Evolutionary conservation across 495 filamentous ascomycete genomes (phyloP).

Genomic region (Ascobolus immersus): DNA sequence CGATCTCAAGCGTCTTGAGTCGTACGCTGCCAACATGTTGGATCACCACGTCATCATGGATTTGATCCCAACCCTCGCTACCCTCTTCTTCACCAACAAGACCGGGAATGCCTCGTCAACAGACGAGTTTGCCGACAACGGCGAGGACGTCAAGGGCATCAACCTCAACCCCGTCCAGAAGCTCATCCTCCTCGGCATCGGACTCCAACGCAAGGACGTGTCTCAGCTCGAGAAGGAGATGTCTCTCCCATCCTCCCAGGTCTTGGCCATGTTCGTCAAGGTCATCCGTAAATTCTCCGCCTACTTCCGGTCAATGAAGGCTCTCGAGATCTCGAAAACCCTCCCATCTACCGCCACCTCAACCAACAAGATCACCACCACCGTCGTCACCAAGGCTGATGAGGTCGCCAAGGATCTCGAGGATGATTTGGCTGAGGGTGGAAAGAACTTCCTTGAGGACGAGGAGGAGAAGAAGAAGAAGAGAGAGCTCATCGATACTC

Average conservation of each 20-base stretch:
- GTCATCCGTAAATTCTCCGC: conserved; percentile 63
- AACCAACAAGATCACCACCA: conserved; percentile 31
- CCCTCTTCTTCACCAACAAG: conserved; percentile 57
- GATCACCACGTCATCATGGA: conserved; percentile 96
- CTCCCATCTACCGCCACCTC: conserved; percentile 34
- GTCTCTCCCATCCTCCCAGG: conserved; percentile 42
- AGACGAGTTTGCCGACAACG: too few relatives aligned
- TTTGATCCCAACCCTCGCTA: conserved; percentile 56
- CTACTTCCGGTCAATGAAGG: conserved; percentile 48
- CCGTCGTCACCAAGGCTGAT: conserved; percentile 32
- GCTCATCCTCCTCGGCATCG: conserved; percentile 66
- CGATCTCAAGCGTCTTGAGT: conserved; percentile 80
- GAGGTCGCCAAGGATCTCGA: conserved; percentile 36
- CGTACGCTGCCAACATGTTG: conserved; percentile 84
- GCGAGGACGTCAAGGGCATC: too few relatives aligned
- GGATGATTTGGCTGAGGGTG: conserved; percentile 71
- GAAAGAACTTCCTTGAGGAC: conserved; percentile 41
- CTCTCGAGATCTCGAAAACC: conserved; percentile 41
- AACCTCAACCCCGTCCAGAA: conserved; percentile 54
- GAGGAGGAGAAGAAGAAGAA: conserved; percentile 43
- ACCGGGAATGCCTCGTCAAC: conserved; percentile 21
- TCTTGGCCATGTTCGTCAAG: conserved; percentile 92
- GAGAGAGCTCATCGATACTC: conserved; percentile 59
- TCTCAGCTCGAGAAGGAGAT: conserved; percentile 63
- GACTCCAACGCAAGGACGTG: conserved; percentile 66